phyloP scores from a whole-genome alignment of 2,329 filamentous ascomycete genomes.

The Akanthomyces lecanii region DNA sequence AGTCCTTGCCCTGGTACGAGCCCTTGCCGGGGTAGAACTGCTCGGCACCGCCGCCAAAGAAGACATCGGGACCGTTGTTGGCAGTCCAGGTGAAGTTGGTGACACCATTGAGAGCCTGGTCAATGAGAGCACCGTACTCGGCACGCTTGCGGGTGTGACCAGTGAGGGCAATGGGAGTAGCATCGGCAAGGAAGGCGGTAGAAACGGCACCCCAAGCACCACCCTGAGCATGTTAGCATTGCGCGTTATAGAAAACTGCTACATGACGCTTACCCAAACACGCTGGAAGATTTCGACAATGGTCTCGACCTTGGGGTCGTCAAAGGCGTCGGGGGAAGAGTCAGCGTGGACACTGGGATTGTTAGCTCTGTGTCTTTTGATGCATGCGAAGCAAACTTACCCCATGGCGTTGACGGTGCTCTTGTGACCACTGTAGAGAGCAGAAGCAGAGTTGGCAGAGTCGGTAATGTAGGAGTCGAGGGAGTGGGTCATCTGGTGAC shows the following conservation, averaged over 20 bases:
- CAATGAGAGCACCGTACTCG: slow-evolving; percentile 67
- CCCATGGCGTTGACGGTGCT: slow-evolving; percentile 77
- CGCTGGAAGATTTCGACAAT: slow-evolving; percentile 75
- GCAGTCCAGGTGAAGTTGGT: slow-evolving; percentile 79
- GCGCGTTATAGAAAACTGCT: too few relatives aligned
- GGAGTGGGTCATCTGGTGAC: slow-evolving; percentile 86
- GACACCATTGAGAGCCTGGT: slow-evolving; percentile 71
- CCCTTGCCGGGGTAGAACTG: slow-evolving; percentile 65
- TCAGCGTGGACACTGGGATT: slow-evolving; percentile 63
- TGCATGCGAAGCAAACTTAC: slow-evolving; percentile 29
- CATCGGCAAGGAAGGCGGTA: slow-evolving; percentile 78
- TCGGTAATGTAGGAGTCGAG: slow-evolving; percentile 84
- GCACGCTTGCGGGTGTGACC: slow-evolving; percentile 68
- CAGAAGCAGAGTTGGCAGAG: slow-evolving; percentile 78
- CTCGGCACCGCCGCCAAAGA: slow-evolving; percentile 79
- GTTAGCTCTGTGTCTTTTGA: background rate
- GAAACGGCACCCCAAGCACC: slow-evolving; percentile 64
- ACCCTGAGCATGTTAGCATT: slow-evolving; percentile 30
- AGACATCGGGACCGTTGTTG: slow-evolving; percentile 70
- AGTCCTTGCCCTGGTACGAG: slow-evolving; percentile 68
- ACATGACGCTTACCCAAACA: slow-evolving; percentile 50
- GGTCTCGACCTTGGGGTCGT: slow-evolving; percentile 83
- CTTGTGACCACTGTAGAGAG: slow-evolving; percentile 80
- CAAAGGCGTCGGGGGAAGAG: slow-evolving; percentile 66
- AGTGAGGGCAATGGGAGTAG: slow-evolving; percentile 71